Base-by-base conservation (phyloP, 139 green algal genomes). In the Chlorella sp. region DNA sequence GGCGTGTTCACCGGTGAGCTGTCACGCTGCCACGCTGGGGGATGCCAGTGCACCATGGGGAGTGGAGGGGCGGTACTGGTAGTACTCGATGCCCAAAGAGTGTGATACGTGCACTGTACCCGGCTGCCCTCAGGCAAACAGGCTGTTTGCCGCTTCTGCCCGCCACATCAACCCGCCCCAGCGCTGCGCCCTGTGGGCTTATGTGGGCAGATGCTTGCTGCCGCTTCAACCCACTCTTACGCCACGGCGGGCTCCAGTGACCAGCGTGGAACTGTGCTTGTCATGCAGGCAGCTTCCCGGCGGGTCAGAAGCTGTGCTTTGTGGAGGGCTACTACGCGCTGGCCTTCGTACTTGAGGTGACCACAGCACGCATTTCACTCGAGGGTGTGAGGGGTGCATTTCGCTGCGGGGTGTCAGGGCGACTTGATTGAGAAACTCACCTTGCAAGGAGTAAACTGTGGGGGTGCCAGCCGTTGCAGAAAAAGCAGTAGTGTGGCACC, bases 311-410 rank as follows among this genome's bases (percentile, higher is more conserved):
- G 30, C 15, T 88, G 1, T 88, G 84, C 68, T 66, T 81, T 22
- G 84, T 88, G 30, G 26, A 81, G 7, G 84, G 84, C 2, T 81
- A 88, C 84, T 88, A 81, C 12, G 84, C 84, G 11, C 37, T 88
- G 36, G 66, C 84, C 15, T 88, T 88, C 42, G 53, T 88, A 1
- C 68, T 88, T 2, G 9, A 86, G 82, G 82, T 28, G 19, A 69
- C n/a, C n/a, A n/a, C n/a, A n/a, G n/a, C n/a, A n/a, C n/a, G n/a
- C n/a, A n/a, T n/a, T n/a, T n/a, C n/a, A n/a, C n/a, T n/a, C n/a
- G n/a, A n/a, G n/a, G n/a, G n/a, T n/a, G n/a, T n/a, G n/a, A n/a
- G n/a, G n/a, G n/a, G n/a, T n/a, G n/a, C n/a, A n/a, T n/a, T n/a
- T n/a, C n/a, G n/a, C n/a, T n/a, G n/a, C n/a, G n/a, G n/a, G n/a